Base-by-base conservation (phyloP, 2,329 filamentous ascomycete species). In the Mollisia scopiformis region DNA sequence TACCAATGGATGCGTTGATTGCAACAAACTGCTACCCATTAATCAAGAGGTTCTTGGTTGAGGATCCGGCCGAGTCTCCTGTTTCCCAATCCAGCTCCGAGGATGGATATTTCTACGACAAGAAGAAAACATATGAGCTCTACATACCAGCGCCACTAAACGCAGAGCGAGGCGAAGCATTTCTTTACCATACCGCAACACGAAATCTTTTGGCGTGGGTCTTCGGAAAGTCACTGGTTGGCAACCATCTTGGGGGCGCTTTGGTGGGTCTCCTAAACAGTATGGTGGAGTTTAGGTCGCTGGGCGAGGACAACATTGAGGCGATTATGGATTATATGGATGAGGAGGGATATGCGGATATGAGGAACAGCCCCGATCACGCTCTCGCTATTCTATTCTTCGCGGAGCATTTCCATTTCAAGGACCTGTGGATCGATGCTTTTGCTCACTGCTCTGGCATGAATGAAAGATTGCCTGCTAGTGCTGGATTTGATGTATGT, bases 391-490 rank as follows among this genome's bases (percentile, higher is more conserved):
- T 88, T 47, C 76, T 94, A 13, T 83, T 84, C 54, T 81, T 92
- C 46, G 87, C 89, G 1, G 91, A 94, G 69, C 77, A 81, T 23
- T 88, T 87, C 65, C 82, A 84, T 55, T 74, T 89, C 27, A 79
- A 78, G 56, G 81, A 86, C n/a, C 75, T 91, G 13, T 94, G 91
- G 79, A 82, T 87, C 11, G 84, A 91, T 69, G 87, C 91, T 0
- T 92, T 93, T 74, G 82, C 84, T 14, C 91, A 95, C 70, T 92
- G 90, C 70, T 88, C 89, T 35, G 91, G 91, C 46, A 93, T 94
- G 90, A 84, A 83, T 62, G 84, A 89, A 21, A 78, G 78, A 27
- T 63, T 93, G 5, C 77, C 80, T 41, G 69, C 75, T 6, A 84
- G 82, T 65, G 72, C 81, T 1, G 89, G 90, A 63, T 90, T 87